Evolutionary conservation across 148 eudicot species (phyloP), one percentile per base, ranked within the genome.

Genomic region (Rhododendron simsii): DNA sequence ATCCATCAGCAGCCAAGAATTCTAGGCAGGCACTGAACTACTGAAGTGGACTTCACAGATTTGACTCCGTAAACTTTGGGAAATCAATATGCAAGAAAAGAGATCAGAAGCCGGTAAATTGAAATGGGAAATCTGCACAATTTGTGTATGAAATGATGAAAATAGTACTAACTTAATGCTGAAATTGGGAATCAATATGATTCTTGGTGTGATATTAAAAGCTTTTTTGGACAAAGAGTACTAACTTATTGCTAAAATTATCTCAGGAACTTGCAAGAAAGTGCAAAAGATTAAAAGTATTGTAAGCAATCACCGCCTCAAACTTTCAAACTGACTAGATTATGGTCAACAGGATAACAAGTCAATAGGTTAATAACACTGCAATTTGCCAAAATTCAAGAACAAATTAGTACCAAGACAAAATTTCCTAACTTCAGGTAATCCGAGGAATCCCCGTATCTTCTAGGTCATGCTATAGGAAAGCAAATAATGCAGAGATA

Each of bases 361-460:
- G 13, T 18, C 78, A 23, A 50, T 3, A 21, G 39, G 50, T 63
- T 61, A 76, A 53, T 4, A 28, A 73, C 39, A 86, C 28, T 81
- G 41, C 9, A 44, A 53, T 33, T 21, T 44, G 41, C 33, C 71
- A 47, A n/a, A 85, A 76, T 26, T 83, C 67, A 85, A 83, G 55
- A 75, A 86, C 37, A 81, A 76, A 87, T 88, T 82, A 84, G 81
- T 65, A 85, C 65, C 80, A 47, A 83, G 80, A 53, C 88, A 88
- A 90, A 90, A 88, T 83, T 87, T 88, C 90, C 89, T 80, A 79
- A 85, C 33, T 65, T 48, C 78, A 83, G 74, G 85, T 82, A 78
- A 67, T 55, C 53, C 30, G 28, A 44, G 48, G 76, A 79, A 80
- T 15, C 69, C 65, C 37, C 39, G 39, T 57, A 50, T 47, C 14